These are phyloP conservation scores for Ophiostoma australiae DNA, from an alignment of 2,329 filamentous ascomycete species.

Conservation along the genomic window DNA sequence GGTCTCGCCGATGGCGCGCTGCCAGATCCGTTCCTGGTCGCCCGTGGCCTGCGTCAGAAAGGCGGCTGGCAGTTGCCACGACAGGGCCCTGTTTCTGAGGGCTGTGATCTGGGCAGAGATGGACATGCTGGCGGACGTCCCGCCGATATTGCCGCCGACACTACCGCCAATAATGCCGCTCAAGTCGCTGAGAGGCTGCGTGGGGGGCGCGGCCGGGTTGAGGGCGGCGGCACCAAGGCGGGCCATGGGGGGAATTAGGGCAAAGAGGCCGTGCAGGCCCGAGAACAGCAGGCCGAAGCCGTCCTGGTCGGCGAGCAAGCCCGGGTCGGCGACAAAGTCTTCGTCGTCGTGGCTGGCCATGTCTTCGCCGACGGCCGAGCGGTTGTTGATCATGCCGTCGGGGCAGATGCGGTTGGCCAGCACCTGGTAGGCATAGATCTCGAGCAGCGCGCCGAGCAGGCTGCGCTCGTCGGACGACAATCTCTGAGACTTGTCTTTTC, in stretches of 20 bases:
- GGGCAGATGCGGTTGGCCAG: slow-evolving; percentile 26
- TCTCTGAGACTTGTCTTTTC: not conserved
- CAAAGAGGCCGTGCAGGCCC: slow-evolving; percentile 27
- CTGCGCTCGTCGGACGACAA: slow-evolving; percentile 23
- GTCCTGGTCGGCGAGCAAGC: slow-evolving; percentile 23
- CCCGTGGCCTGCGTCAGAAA: slow-evolving; percentile 18
- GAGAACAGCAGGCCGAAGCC: slow-evolving; percentile 27
- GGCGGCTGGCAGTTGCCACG: slow-evolving; percentile 26
- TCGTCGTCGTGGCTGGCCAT: slow-evolving; percentile 24
- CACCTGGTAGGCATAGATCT: slow-evolving; percentile 27
- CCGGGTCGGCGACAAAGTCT: slow-evolving; percentile 27
- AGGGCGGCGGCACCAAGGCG: slow-evolving; percentile 21
- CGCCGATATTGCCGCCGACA: not conserved
- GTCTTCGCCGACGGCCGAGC: slow-evolving; percentile 17
- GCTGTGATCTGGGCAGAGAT: slow-evolving; percentile 9
- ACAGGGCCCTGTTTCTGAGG: slow-evolving; percentile 22
- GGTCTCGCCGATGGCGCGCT: slow-evolving; percentile 26
- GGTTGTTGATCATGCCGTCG: slow-evolving; percentile 20
- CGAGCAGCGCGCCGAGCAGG: slow-evolving; percentile 26
- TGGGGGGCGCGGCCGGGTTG: not conserved
- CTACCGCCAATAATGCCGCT: not conserved
- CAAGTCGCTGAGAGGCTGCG: not conserved
- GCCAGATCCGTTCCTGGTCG: slow-evolving; percentile 26
- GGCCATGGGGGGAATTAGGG: slow-evolving; percentile 25
- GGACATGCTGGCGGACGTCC: not conserved